phyloP scores from a whole-genome alignment of 1,284 basidiomycete species.

The Austropuccinia psidii region DNA sequence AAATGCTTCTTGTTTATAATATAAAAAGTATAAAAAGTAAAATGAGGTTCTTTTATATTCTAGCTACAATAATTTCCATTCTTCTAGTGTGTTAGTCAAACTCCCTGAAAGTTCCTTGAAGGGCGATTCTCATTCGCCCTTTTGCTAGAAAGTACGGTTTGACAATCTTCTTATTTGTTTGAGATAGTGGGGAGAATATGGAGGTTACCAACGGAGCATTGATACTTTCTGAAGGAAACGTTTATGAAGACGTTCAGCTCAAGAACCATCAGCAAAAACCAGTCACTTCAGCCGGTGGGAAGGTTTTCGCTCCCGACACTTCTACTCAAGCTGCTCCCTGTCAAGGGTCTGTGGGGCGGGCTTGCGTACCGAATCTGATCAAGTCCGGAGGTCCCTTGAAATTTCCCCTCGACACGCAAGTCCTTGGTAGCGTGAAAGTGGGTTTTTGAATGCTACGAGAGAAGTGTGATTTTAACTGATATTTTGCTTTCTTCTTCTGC shows the following conservation, averaged over 20 bases:
- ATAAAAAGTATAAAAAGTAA: not conserved
- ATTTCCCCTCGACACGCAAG: not conserved
- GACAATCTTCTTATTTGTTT: not conserved
- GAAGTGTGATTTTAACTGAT: no score
- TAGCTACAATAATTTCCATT: slow-evolving; percentile 34
- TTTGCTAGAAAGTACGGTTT: not conserved
- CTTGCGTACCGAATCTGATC: slow-evolving; percentile 19
- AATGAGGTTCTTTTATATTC: not conserved
- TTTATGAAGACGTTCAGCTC: slow-evolving; percentile 13
- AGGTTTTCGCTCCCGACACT: not conserved
- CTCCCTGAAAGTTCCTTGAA: no score
- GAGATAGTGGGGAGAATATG: slow-evolving; percentile 10
- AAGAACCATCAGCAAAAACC: not conserved
- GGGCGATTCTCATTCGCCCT: not conserved
- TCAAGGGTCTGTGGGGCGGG: not conserved
- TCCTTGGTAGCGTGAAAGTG: not conserved
- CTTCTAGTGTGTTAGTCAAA: not conserved
- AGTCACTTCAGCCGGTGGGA: slow-evolving; percentile 11
- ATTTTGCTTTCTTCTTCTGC: no score
- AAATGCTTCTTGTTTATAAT: not conserved
- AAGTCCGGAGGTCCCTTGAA: not conserved
- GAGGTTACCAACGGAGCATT: not conserved
- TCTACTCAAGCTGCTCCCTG: not conserved
- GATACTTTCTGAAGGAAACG: slow-evolving; percentile 30
- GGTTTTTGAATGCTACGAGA: no score